Evolutionary conservation across 2,329 filamentous ascomycete species (phyloP).

Genomic region (Sphaerulina vaccinii): DNA sequence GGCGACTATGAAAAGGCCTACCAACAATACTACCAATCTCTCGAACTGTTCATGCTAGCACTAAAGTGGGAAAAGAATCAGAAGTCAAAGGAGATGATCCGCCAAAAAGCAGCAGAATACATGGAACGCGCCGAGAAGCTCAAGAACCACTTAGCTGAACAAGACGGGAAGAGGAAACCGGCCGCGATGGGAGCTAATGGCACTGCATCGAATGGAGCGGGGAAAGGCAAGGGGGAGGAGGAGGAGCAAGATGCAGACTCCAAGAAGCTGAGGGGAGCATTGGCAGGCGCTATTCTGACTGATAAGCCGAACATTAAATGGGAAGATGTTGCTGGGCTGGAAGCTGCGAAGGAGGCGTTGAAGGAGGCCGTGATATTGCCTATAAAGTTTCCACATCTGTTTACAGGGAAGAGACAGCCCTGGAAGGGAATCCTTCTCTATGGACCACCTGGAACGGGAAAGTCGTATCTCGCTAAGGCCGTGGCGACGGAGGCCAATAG

Average conservation of each 20-base stretch:
- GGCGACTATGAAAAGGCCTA: constrained; percentile 98
- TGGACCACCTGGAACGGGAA: constrained; percentile 93
- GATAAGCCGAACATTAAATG: constrained; percentile 96
- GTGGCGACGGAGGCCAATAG: constrained; percentile 98
- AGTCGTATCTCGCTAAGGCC: constrained; percentile 95
- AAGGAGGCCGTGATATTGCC: constrained; percentile 97
- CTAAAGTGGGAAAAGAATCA: constrained; percentile 99
- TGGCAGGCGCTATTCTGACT: constrained; percentile 87
- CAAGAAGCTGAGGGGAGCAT: constrained; percentile 89
- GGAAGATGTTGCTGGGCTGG: constrained; percentile 96
- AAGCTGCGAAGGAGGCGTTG: constrained; percentile 90
- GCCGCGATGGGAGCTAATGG: constrained; percentile 72
- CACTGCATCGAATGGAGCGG: constrained; percentile 61
- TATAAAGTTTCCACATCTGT: constrained; percentile 96
- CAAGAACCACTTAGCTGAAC: constrained; percentile 80
- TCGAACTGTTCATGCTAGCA: constrained; percentile 98
- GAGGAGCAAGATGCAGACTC: constrained; percentile 74
- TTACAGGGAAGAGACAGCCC: constrained; percentile 91
- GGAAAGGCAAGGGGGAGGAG: constrained; percentile 64
- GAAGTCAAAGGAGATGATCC: constrained; percentile 95
- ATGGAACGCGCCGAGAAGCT: constrained; percentile 99
- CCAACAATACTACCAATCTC: constrained; percentile 89
- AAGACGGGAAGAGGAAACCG: constrained; percentile 67
- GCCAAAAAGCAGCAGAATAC: constrained; percentile 91
- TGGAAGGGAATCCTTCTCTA: constrained; percentile 98